A percentile compares a stretch with the other conserved stretches of the same genome.
Conservation (phyloP, 2,329 filamentous ascomycete genomes). For the Akanthomyces uredinophilus region DNA sequence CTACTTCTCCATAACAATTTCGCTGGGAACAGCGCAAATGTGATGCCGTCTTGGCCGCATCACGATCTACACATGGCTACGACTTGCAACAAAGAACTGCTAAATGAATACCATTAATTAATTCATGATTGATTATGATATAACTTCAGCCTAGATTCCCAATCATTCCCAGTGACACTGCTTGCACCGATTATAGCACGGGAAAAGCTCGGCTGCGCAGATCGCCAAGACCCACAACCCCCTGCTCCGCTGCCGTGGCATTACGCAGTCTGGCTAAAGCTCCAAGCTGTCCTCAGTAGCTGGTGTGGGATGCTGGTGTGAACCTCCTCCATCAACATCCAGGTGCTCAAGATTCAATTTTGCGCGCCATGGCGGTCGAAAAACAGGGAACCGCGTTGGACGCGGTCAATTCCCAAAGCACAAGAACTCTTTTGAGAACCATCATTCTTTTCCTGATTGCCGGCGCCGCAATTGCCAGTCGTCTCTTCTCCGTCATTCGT, state of each 20-base stretch:
- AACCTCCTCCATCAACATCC: slow-evolving; percentile 28
- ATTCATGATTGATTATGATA: too few species aligned
- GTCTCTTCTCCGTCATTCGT: slow-evolving; percentile 98
- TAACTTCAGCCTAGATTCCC: too few species aligned
- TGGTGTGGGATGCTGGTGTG: slow-evolving; percentile 13
- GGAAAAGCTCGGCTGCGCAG: slow-evolving; percentile 15
- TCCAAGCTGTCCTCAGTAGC: slow-evolving; percentile 41
- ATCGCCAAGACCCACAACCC: slow-evolving; percentile 21
- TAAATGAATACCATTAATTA: neutral
- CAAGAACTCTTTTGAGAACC: slow-evolving; percentile 78
- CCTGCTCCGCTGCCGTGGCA: slow-evolving; percentile 10
- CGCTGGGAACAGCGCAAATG: neutral
- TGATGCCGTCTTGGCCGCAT: neutral
- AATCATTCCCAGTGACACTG: too few species aligned
- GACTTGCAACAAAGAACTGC: too few species aligned
- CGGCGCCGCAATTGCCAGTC: slow-evolving; percentile 83
- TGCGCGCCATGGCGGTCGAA: slow-evolving; percentile 41
- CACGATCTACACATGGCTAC: too few species aligned
- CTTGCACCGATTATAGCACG: neutral
- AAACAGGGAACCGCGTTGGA: slow-evolving; percentile 53
- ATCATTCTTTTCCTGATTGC: slow-evolving; percentile 90
- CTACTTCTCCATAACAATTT: neutral
- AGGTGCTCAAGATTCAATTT: slow-evolving; percentile 21
- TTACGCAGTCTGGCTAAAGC: slow-evolving; percentile 26
- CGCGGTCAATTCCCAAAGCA: slow-evolving; percentile 75